phyloP scores from a whole-genome alignment of 441 rosid species.

The Brassica hybrid region DNA sequence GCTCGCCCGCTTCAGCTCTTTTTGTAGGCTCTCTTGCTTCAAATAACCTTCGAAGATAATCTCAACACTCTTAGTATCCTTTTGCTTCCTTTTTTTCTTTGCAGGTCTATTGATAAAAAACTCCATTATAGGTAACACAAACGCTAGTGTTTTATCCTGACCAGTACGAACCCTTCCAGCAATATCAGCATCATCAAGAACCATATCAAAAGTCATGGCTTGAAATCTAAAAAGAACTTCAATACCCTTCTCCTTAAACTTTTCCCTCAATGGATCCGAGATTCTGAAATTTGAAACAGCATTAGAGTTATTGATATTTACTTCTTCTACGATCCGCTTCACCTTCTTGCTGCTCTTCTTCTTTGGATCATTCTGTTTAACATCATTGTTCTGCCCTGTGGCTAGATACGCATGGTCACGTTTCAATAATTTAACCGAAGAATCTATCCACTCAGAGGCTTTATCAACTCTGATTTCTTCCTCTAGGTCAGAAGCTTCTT shows the following conservation, averaged over 20 bases:
- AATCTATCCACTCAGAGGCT: too few relatives aligned
- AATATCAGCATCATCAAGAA: constrained; percentile 80
- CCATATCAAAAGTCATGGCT: constrained; percentile 75
- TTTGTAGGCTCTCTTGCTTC: constrained; percentile 60
- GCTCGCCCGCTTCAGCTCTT: constrained; percentile 61
- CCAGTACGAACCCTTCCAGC: constrained; percentile 96
- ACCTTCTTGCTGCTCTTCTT: constrained; percentile 56
- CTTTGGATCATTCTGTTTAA: too few relatives aligned
- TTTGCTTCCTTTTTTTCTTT: constrained; percentile 40
- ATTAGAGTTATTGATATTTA: constrained; percentile 59
- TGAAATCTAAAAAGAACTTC: constrained; percentile 86
- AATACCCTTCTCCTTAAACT: constrained; percentile 73
- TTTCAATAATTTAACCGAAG: too few relatives aligned
- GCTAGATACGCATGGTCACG: too few relatives aligned
- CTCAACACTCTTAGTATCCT: too few relatives aligned
- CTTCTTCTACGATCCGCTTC: constrained; percentile 48
- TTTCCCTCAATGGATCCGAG: constrained; percentile 67
- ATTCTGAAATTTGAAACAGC: constrained; percentile 71
- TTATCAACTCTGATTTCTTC: too few relatives aligned
- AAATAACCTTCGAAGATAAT: constrained; percentile 43
- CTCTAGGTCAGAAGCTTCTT: too few relatives aligned
- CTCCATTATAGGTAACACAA: constrained; percentile 94
- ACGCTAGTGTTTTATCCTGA: constrained; percentile 99
- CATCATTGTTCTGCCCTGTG: too few relatives aligned
- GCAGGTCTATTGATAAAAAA: constrained; percentile 74